Evolutionary conservation across 257 asterid genomes (phyloP), one percentile per base, ranked within the genome.

Genomic region (Ballota nigra): DNA sequence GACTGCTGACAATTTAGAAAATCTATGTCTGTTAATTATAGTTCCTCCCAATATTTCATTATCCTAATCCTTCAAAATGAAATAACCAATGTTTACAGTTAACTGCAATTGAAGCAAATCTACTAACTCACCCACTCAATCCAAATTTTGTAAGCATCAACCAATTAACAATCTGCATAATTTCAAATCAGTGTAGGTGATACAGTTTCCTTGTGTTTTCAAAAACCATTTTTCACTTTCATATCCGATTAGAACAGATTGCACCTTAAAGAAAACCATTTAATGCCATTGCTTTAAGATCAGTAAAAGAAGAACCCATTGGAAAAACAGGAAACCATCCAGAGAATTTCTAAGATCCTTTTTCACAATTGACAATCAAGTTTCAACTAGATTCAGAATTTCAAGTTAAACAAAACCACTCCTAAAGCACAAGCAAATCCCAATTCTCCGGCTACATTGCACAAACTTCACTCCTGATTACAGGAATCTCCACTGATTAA

Each of bases 21-120:
- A 57, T 24, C 63, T 18, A 51, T 11, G 9, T 6, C 62, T 43
- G 51, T 20, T 12, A 41, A 41, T n/a, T 12, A 53, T 24, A 18
- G 13, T 13, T 26, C 53, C 15, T 77, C 63, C 74, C 38, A 18
- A 67, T 31, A 20, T 41, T 40, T 70, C 33, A 23, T 18, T 23
- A 36, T 69, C 67, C 66, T 28, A 63, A 47, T 73, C 72, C 73
- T 24, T 18, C 24, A 56, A 29, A 36, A 33, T 33, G 24, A 29
- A 13, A 60, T 16, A 31, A 1, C 10, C 31, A 67, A 62, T 8
- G 7, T 5, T 38, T 26, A 36, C 31, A 65, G 52, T 43, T 34
- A 45, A 47, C 61, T 24, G 79, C 58, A 63, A n/a, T 12, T 43
- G 47, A 74, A 74, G 71, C 70, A 70, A 57, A 47, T 31, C 33